Conservation (phyloP, 108 stramenopile species). For the Stephanodiscus triporus region DNA sequence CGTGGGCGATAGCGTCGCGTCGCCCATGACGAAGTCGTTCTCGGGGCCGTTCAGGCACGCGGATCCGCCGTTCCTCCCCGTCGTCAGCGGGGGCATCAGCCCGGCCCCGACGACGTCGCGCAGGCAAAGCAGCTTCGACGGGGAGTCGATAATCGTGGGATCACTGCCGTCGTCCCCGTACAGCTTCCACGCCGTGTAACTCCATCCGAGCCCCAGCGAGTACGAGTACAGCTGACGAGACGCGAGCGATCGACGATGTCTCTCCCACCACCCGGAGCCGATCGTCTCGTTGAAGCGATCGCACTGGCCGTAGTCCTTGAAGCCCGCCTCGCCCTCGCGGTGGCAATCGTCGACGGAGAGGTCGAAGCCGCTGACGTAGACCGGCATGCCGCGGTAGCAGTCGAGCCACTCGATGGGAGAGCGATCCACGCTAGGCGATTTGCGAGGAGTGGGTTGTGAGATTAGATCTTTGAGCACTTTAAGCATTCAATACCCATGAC, state of each 20-base stretch:
- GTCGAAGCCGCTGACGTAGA: slow-evolving; percentile 69
- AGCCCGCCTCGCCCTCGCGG: slow-evolving; percentile 27
- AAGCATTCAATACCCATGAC: not conserved
- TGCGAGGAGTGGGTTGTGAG: not conserved
- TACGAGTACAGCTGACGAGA: slow-evolving; percentile 71
- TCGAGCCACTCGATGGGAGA: slow-evolving; percentile 71
- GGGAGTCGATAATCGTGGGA: slow-evolving; percentile 52
- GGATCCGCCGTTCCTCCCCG: slow-evolving; percentile 14
- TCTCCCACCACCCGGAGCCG: slow-evolving; percentile 68
- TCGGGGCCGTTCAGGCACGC: slow-evolving; percentile 75
- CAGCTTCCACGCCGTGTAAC: slow-evolving; percentile 78
- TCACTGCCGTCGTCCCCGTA: slow-evolving; percentile 45
- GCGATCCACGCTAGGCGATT: slow-evolving; percentile 57
- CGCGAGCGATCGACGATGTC: slow-evolving; percentile 71
- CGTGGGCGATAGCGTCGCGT: slow-evolving; percentile 70
- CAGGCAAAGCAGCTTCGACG: slow-evolving; percentile 64
- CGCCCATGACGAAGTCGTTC: slow-evolving; percentile 74
- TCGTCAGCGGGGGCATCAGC: slow-evolving; percentile 46
- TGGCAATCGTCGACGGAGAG: slow-evolving; percentile 70
- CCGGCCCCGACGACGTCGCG: slow-evolving; percentile 70
- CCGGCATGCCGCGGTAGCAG: slow-evolving; percentile 57
- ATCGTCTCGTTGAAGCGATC: slow-evolving; percentile 74
- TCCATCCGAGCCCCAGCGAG: slow-evolving; percentile 73
- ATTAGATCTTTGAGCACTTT: not conserved
- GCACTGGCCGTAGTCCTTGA: slow-evolving; percentile 81